Base-by-base conservation (phyloP, 2,329 filamentous ascomycete genomes). In the Harringtonia aguacate region DNA sequence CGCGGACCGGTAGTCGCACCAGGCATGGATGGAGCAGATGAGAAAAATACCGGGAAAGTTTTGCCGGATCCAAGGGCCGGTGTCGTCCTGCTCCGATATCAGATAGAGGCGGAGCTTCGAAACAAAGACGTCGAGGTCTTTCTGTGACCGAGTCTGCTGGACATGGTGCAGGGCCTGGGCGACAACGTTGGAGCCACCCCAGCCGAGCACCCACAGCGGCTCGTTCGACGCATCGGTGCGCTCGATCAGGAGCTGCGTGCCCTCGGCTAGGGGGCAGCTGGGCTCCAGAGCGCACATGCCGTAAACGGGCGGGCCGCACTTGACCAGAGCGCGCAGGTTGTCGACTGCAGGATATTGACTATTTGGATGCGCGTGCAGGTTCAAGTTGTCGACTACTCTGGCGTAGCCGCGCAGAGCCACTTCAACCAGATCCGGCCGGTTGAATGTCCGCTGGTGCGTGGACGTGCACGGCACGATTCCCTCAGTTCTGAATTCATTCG, bases 11-110 rank as follows among this genome's bases (percentile, higher is more conserved):
- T 79, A 80, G 37, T 70, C 61, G 48, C 72, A 72, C 66, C 68
- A 79, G 7, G 65, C 72, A 52, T 79, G 75, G 2, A 77, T 56
- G 0, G 69, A 73, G 14, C 60, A 61, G 43, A 79, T 75, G 55
- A 75, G 78, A 50, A 74, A 70, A 8, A 79, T 53, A 18, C 72
- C 65, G 0, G 75, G 72, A 46, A 68, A 78, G 3, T 63, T 65
- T 36, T 61, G 57, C 14, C 75, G 67, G 27, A 79, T 70, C 74
- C 73, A 79, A 1, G 65, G 56, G 0, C 72, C 73, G 0, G 70
- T 68, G 47, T 79, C 68, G 47, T 79, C 75, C 49, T 79, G 75
- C 49, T 79, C 75, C 7, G 71, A 75, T 43, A 79, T 76, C 29
- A 73, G 58, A 53, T 76, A 76, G 10, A 75, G 63, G 12, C 71